Percentiles rank a stretch among this genome's conserved stretches.
phyloP scores from a whole-genome alignment of 148 eudicot genomes.

The Vaccinium myrtillus region DNA sequence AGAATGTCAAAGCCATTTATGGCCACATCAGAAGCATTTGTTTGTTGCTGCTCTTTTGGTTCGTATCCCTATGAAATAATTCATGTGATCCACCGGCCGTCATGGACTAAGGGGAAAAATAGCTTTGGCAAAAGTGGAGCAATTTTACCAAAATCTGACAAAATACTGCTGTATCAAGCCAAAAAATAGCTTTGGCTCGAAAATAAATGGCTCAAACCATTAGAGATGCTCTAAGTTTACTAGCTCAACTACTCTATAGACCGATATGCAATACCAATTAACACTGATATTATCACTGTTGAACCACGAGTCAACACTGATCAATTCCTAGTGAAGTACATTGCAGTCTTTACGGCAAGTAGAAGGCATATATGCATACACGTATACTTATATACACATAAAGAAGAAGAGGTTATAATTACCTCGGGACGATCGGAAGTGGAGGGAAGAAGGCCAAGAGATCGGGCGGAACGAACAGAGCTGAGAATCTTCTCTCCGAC shows the following conservation, averaged over 20 bases:
- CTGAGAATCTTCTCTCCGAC: conserved; percentile 83
- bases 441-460: conserved; percentile 75
- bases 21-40: neutral
- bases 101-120: neutral
- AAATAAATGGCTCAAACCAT: neutral
- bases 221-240: conserved; percentile 3
- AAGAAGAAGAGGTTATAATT: neutral
- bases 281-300: neutral
- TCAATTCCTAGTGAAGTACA: neutral
- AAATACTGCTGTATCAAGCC: neutral
- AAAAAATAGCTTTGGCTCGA: neutral
- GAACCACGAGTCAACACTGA: neutral
- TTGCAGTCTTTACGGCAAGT: neutral
- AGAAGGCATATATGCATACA: neutral
- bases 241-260: neutral
- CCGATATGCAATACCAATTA: neutral
- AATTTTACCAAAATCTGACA: neutral
- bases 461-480: conserved; percentile 87
- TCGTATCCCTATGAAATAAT: neutral
- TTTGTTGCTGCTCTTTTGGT: neutral
- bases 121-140: neutral
- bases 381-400: too few relatives aligned
- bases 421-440: conserved; percentile 95
- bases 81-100: neutral
- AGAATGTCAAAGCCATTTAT: neutral